Percentiles rank a stretch among this genome's conserved stretches.
phyloP scores from a whole-genome alignment of 768 basidiomycete species.

The Russula compacta region DNA sequence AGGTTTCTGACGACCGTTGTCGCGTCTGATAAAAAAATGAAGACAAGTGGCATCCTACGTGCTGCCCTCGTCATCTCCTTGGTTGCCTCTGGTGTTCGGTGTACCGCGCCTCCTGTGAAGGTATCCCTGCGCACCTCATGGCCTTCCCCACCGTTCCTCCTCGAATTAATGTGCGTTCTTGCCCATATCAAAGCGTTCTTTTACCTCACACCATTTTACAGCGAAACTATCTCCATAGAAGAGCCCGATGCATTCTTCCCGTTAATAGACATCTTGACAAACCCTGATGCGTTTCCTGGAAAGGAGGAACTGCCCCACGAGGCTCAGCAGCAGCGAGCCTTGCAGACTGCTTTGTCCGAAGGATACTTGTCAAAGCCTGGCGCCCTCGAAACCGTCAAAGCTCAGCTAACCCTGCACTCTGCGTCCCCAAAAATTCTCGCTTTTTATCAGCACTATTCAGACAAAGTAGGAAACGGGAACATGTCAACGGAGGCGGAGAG shows the following conservation, averaged over 20 bases:
- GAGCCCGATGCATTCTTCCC: constrained; percentile 68
- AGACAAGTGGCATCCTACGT: not conserved
- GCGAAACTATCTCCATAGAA: constrained; percentile 75
- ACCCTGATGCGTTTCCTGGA: constrained; percentile 35
- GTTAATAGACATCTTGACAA: constrained; percentile 55
- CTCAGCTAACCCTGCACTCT: constrained; percentile 69
- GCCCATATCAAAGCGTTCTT: not conserved
- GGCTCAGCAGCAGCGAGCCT: constrained; percentile 43
- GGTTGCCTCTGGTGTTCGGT: not conserved
- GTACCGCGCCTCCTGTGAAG: constrained; percentile 27
- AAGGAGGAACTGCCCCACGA: constrained; percentile 35
- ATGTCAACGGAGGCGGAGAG: constrained; percentile 23
- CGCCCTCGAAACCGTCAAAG: constrained; percentile 48
- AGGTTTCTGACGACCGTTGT: not conserved
- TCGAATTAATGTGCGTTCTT: constrained; percentile 7
- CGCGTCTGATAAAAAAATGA: not conserved
- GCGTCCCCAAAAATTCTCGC: constrained; percentile 78
- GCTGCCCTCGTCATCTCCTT: not conserved
- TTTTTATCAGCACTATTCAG: constrained; percentile 64
- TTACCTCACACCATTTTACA: constrained; percentile 26
- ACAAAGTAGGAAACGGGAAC: constrained; percentile 25
- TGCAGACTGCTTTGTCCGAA: constrained; percentile 41
- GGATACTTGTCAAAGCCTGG: constrained; percentile 43
- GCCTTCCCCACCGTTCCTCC: constrained; percentile 25
- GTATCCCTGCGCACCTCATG: constrained; percentile 31